phyloP scores from a whole-genome alignment of 2,329 filamentous ascomycete species.

The Sphaceloma murrayae region DNA sequence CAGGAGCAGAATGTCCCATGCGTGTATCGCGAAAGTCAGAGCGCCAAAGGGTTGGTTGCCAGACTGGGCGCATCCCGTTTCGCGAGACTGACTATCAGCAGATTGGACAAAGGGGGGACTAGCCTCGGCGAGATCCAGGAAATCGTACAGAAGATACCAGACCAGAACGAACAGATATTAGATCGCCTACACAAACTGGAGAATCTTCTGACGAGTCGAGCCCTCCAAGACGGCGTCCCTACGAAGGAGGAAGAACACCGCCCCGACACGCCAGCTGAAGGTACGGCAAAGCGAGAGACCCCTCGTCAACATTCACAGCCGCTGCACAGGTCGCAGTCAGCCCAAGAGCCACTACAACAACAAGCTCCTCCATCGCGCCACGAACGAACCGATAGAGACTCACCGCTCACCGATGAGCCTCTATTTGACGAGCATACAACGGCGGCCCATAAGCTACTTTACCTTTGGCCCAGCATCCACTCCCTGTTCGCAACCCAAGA shows the following conservation, averaged over 20 bases:
- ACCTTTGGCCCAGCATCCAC: slow-evolving; percentile 46
- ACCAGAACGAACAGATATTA: slow-evolving; percentile 38
- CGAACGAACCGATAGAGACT: slow-evolving; percentile 12
- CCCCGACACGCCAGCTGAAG: background rate
- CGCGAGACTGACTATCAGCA: slow-evolving; percentile 44
- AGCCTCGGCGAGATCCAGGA: too few species aligned
- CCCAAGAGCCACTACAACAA: background rate
- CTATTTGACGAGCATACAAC: slow-evolving; percentile 75
- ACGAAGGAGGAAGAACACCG: too few species aligned
- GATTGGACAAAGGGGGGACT: slow-evolving; percentile 1
- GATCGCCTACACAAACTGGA: slow-evolving; percentile 24
- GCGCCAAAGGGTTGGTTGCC: slow-evolving; percentile 52
- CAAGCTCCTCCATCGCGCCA: slow-evolving; percentile 10
- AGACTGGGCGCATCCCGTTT: background rate
- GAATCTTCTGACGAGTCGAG: too few species aligned
- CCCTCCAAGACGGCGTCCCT: too few species aligned
- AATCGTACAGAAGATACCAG: slow-evolving; percentile 27
- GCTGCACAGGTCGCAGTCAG: background rate
- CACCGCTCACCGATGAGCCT: slow-evolving; percentile 28
- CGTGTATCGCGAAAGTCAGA: slow-evolving; percentile 81
- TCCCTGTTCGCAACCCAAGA: slow-evolving; percentile 24
- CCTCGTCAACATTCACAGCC: background rate
- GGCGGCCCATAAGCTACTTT: slow-evolving; percentile 71
- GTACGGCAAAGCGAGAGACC: background rate
- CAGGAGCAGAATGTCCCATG: slow-evolving; percentile 76